Conservation (phyloP, 2,329 filamentous ascomycete genomes). For the Hirsutella rhossiliensis region DNA sequence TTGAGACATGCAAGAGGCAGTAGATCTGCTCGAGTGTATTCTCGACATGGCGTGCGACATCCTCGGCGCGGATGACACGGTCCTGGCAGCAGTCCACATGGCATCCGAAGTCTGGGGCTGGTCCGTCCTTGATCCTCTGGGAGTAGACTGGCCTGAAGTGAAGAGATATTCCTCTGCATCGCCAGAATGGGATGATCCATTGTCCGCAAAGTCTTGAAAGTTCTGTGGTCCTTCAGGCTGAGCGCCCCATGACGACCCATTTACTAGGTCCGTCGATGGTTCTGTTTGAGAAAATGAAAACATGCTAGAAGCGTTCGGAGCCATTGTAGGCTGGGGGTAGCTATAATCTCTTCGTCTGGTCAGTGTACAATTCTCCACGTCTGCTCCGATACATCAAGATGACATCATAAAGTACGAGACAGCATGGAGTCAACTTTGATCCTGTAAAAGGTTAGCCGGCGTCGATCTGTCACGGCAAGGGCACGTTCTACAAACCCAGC, state of each 20-base stretch:
- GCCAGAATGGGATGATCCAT: constrained; percentile 36
- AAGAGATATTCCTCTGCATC: constrained; percentile 43
- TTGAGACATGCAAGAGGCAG: constrained; percentile 32
- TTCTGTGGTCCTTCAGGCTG: constrained; percentile 48
- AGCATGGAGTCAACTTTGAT: constrained; percentile 44
- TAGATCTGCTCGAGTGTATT: constrained; percentile 24
- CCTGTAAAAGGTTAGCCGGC: constrained; percentile 20
- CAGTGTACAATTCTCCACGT: constrained; percentile 44
- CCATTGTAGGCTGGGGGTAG: constrained; percentile 38
- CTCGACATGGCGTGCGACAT: constrained; percentile 27
- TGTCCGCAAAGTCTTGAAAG: constrained; percentile 41
- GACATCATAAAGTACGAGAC: constrained; percentile 19
- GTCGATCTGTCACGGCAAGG: constrained; percentile 8
- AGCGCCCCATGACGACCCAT: constrained; percentile 42
- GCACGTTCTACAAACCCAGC: not conserved
- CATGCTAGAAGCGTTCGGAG: constrained; percentile 35
- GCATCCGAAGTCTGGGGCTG: constrained; percentile 32
- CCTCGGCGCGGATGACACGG: constrained; percentile 17
- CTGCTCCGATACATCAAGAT: constrained; percentile 10
- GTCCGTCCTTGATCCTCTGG: constrained; percentile 34
- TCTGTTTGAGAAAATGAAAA: constrained; percentile 49
- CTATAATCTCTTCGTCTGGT: constrained; percentile 45
- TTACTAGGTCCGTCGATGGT: constrained; percentile 43
- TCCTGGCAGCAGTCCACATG: constrained; percentile 33
- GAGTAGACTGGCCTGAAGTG: constrained; percentile 42